These are phyloP conservation scores for Populus hybrid DNA, from an alignment of 441 rosid genomes.

Conservation along the genomic window DNA sequence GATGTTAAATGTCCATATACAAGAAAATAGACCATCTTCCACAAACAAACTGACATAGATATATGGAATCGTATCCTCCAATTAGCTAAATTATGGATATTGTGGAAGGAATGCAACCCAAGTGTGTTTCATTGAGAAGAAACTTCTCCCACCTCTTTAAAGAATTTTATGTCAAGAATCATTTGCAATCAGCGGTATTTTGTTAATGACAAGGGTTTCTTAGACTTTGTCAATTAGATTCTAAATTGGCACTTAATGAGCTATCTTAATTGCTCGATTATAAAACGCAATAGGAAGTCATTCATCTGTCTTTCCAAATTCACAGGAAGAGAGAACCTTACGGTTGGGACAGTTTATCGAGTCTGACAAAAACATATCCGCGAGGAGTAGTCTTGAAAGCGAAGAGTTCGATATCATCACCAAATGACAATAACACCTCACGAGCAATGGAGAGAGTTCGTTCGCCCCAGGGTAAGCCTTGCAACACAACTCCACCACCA, in stretches of 20 bases:
- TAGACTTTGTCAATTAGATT: background rate
- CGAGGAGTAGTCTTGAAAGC: constrained; percentile 78
- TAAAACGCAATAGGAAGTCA: background rate
- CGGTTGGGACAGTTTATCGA: constrained; percentile 74
- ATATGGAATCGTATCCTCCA: background rate
- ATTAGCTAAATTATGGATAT: background rate
- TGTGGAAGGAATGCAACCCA: background rate
- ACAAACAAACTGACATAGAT: background rate
- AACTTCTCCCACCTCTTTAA: background rate
- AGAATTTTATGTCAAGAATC: background rate
- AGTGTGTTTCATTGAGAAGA: background rate
- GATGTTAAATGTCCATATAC: background rate
- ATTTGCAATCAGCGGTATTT: background rate
- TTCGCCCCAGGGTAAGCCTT: constrained; percentile 77
- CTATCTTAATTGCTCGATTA: background rate
- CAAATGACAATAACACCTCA: constrained; percentile 47
- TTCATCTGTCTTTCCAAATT: background rate
- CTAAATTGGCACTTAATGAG: background rate
- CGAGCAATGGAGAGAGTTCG: constrained; percentile 60
- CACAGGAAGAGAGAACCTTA: constrained; percentile 26
- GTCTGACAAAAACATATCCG: constrained; percentile 75
- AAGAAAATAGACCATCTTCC: background rate
- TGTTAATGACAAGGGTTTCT: background rate
- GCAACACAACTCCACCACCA: constrained; percentile 84
- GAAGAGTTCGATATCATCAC: constrained; percentile 53